Evolutionary conservation across 352 stramenopile genomes (phyloP), one percentile per base, ranked within the genome.

Genomic region (Globisporangium irregulare): DNA sequence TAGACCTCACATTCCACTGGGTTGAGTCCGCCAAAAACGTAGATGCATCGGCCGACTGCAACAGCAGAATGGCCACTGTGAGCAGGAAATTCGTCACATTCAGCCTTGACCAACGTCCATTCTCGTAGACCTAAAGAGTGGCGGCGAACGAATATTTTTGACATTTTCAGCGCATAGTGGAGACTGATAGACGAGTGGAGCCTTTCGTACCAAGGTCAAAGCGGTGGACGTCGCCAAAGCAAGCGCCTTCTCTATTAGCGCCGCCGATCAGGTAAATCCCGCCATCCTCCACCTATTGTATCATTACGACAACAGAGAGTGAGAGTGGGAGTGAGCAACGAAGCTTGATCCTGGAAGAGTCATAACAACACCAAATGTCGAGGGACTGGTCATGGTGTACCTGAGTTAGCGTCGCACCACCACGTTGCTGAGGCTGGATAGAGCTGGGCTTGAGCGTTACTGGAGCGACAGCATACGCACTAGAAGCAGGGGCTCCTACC

Each of bases 11-110:
- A 71, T 0, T 67, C 64, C 3, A 65, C 68, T 1, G 76, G 60
- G 64, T 92, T 78, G n/a, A 90, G 71, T 1, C 85, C 85, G 0
- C 85, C 82, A 53, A 92, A 90, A n/a, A 92, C 74, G 55, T 76
- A 71, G 60, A 91, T 82, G 15, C 67, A 48, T 3, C 53, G 22
- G 0, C 73, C 85, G 51, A 90, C 55, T 4, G 79, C 74, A 18
- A 91, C 69, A 1, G 83, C 73, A 5, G 83, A 87, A 65, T 93
- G 83, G 9, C 83, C 83, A 29, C 83, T 92, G n/a, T 81, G 79
- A 46, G 85, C 58, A n/a, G 72, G 46, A 4, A 93, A 69, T 3
- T 29, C 66, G 15, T 48, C 69, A 25, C 54, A 57, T 36, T 59
- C 59, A 53, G 74, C 41, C 24, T 57, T 69, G 1, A 78, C 20